phyloP scores from a whole-genome alignment of 495 filamentous ascomycete genomes.

The Aspergillus sclerotiicarbonarius region DNA sequence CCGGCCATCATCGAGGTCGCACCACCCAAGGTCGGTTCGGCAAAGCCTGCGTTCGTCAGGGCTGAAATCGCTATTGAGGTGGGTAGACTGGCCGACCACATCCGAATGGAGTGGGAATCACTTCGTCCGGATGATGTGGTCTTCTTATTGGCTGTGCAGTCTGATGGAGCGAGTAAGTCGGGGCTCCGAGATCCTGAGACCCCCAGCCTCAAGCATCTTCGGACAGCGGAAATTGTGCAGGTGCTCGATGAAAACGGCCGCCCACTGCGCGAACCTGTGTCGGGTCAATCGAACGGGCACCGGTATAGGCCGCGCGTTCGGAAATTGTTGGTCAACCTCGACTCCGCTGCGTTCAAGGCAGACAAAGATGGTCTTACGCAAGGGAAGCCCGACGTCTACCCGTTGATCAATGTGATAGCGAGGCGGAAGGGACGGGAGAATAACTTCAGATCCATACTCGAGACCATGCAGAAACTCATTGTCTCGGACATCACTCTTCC shows the following conservation, averaged over 20 bases:
- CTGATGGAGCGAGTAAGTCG: slow-evolving; percentile 47
- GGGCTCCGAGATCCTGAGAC: slow-evolving; percentile 56
- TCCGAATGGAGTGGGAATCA: slow-evolving; percentile 87
- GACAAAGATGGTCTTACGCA: slow-evolving; percentile 64
- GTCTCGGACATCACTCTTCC: slow-evolving; percentile 84
- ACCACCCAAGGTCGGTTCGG: slow-evolving; percentile 79
- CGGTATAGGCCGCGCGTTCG: slow-evolving; percentile 55
- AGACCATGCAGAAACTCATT: slow-evolving; percentile 84
- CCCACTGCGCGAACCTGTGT: slow-evolving; percentile 60
- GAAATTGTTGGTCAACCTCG: slow-evolving; percentile 76
- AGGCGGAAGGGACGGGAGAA: slow-evolving; percentile 87
- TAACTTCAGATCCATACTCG: slow-evolving; percentile 92
- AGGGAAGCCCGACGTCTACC: slow-evolving; percentile 76
- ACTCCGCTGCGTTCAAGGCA: slow-evolving; percentile 72
- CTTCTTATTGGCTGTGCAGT: slow-evolving; percentile 72
- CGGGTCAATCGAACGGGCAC: slow-evolving; percentile 51
- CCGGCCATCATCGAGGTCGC: slow-evolving; percentile 86
- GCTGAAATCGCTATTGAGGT: slow-evolving; percentile 90
- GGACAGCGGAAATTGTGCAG: slow-evolving; percentile 84
- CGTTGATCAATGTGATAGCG: slow-evolving; percentile 81
- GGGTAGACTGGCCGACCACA: slow-evolving; percentile 66
- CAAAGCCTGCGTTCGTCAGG: slow-evolving; percentile 78
- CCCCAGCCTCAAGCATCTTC: slow-evolving; percentile 65
- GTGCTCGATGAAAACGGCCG: slow-evolving; percentile 86
- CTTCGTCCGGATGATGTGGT: slow-evolving; percentile 87